Evolutionary conservation across 2,329 filamentous ascomycete genomes (phyloP).

Genomic region (Cucurbitaria berberidis): DNA sequence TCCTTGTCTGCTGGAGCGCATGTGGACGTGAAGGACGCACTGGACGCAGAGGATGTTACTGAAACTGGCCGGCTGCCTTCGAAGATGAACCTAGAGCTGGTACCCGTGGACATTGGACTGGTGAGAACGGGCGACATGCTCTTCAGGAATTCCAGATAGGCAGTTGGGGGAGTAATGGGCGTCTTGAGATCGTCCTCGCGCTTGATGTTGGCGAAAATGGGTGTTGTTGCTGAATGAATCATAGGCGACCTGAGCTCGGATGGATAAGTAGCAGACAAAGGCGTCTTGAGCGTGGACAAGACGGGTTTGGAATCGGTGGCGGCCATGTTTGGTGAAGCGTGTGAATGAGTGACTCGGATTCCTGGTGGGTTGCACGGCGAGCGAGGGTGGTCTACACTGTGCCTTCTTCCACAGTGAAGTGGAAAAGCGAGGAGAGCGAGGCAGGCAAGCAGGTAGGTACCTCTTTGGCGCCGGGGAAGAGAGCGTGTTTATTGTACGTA

Average conservation of each 20-base stretch:
- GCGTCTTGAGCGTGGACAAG: conserved; percentile 57
- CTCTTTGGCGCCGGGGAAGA: conserved; percentile 31
- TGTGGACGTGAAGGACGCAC: conserved; percentile 45
- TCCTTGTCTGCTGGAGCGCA: conserved; percentile 42
- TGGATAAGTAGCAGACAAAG: conserved; percentile 65
- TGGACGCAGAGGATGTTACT: conserved; percentile 47
- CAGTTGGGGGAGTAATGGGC: conserved; percentile 86
- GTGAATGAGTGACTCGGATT: conserved; percentile 41
- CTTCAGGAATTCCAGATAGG: conserved; percentile 93
- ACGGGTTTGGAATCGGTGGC: conserved; percentile 51
- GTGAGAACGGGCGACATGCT: conserved; percentile 73
- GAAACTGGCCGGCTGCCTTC: conserved; percentile 50
- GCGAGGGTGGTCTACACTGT: conserved; percentile 33
- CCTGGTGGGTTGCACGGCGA: conserved; percentile 24
- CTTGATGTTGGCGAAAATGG: conserved; percentile 66
- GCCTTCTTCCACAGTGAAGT: conserved; percentile 36
- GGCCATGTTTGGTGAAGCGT: conserved; percentile 43
- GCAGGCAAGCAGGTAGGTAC: conserved; percentile 33
- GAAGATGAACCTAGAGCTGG: conserved; percentile 59
- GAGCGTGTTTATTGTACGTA: conserved; percentile 43
- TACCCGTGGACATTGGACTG: conserved; percentile 68
- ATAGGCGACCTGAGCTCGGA: conserved; percentile 68
- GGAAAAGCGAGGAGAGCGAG: conserved; percentile 34
- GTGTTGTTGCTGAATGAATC: conserved; percentile 54
- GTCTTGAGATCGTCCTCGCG: conserved; percentile 71